These are phyloP conservation scores for Microbotryomycetes sp. DNA, from an alignment of 1,284 basidiomycete genomes.

Conservation along the genomic window DNA sequence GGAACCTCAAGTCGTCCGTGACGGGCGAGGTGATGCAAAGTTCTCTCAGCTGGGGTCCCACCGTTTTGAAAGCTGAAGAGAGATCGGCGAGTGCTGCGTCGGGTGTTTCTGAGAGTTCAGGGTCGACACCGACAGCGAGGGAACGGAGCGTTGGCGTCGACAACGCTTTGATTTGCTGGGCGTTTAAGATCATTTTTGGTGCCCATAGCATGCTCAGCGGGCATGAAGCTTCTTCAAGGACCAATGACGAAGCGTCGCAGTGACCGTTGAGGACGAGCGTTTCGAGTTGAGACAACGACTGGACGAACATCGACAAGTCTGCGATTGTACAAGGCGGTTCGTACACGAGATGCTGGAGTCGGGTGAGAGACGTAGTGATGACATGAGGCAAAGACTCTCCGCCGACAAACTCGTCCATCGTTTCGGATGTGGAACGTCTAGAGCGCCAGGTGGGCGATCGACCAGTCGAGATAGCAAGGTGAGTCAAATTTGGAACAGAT, in stretches of 20 bases:
- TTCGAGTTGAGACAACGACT: slow-evolving; percentile 6
- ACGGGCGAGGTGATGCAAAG: neutral
- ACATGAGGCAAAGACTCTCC: slow-evolving; percentile 9
- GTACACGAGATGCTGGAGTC: slow-evolving; percentile 11
- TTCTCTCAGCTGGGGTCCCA: neutral
- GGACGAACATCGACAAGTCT: slow-evolving; percentile 7
- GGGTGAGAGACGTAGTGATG: neutral
- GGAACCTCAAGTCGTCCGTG: neutral
- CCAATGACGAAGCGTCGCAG: neutral
- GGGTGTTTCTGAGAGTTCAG: neutral
- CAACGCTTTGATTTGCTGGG: slow-evolving; percentile 1
- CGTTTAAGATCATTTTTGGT: neutral
- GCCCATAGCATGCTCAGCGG: slow-evolving; percentile 13
- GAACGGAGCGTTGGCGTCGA: neutral
- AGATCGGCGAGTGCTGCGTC: neutral
- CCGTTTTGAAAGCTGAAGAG: neutral
- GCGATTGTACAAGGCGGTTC: slow-evolving; percentile 8
- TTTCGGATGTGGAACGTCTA: neutral
- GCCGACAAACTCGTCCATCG: slow-evolving; percentile 10
- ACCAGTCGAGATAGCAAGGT: neutral
- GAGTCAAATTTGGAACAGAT: neutral
- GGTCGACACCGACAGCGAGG: slow-evolving; percentile 8
- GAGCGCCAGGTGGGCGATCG: neutral
- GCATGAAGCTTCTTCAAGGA: neutral
- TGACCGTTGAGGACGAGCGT: slow-evolving; percentile 12